Percentiles rank a stretch among this genome's conserved stretches.
These are phyloP conservation scores for Penicillium coprophilum DNA, from an alignment of 495 filamentous ascomycete species.

Conservation along the genomic window DNA sequence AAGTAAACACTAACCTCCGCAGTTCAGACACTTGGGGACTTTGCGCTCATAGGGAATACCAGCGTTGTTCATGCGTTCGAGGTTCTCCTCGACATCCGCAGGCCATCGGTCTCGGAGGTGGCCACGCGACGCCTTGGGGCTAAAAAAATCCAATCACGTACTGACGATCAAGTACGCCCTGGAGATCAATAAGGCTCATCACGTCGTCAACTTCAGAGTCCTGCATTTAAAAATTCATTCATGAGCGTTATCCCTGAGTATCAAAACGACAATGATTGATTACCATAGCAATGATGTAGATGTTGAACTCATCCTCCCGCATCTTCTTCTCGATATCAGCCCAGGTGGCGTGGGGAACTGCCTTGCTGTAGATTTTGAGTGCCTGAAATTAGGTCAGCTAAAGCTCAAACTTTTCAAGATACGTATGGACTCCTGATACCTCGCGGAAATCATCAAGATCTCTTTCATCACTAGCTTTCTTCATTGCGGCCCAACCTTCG, in stretches of 20 bases:
- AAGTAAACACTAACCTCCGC: slow-evolving; percentile 48
- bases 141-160: slow-evolving; percentile 71
- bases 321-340: slow-evolving; percentile 72
- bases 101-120: slow-evolving; percentile 66
- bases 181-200: slow-evolving; percentile 76
- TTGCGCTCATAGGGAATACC: slow-evolving; percentile 67
- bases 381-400: slow-evolving; percentile 40
- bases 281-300: slow-evolving; percentile 75
- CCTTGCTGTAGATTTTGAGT: slow-evolving; percentile 72
- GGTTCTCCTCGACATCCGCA: slow-evolving; percentile 61
- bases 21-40: slow-evolving; percentile 68
- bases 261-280: not conserved
- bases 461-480: slow-evolving; percentile 57
- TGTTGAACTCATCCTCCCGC: slow-evolving; percentile 57
- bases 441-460: slow-evolving; percentile 75
- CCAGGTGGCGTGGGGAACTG: slow-evolving; percentile 64
- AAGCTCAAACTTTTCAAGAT: not conserved
- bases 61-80: slow-evolving; percentile 69
- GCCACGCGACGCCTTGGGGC: slow-evolving; percentile 61
- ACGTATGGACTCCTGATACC: slow-evolving; percentile 38
- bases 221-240: slow-evolving; percentile 34
- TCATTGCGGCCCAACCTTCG: slow-evolving; percentile 68
- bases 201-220: slow-evolving; percentile 56
- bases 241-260: not conserved
- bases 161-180: slow-evolving; percentile 74